Percentiles rank a stretch among this genome's conserved stretches.
phyloP scores from a whole-genome alignment of 2,329 filamentous ascomycete genomes.

The Zalaria sp. region DNA sequence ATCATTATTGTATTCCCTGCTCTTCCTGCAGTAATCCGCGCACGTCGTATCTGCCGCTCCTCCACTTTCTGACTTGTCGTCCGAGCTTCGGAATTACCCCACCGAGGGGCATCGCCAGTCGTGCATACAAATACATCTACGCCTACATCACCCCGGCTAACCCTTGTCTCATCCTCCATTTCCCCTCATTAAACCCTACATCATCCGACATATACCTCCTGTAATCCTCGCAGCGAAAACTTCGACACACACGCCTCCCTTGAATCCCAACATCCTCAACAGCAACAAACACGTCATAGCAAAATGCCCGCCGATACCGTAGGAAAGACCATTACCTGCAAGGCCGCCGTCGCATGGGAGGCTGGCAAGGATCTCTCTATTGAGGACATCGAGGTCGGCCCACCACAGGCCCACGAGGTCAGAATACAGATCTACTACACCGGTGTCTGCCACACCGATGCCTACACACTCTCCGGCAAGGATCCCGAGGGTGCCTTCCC shows the following conservation, averaged over 20 bases:
- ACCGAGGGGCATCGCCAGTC: no score
- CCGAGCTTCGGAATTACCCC: no score
- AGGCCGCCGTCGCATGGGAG: slow-evolving; percentile 90
- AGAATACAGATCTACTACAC: slow-evolving; percentile 96
- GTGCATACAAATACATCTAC: no score
- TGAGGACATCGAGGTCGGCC: slow-evolving; percentile 83
- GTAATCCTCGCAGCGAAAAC: no score
- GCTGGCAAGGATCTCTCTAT: slow-evolving; percentile 78
- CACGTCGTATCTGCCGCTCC: no score
- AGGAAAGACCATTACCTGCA: slow-evolving; percentile 79
- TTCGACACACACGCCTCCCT: not conserved
- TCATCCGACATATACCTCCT: no score
- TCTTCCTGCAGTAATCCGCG: no score
- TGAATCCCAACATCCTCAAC: not conserved
- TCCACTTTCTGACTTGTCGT: no score
- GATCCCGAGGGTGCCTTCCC: slow-evolving; percentile 93
- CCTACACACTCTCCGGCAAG: slow-evolving; percentile 90
- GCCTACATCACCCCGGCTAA: no score
- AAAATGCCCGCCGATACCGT: slow-evolving; percentile 40
- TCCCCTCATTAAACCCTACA: no score
- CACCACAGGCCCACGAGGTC: slow-evolving; percentile 85
- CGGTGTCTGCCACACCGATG: slow-evolving; percentile 98
- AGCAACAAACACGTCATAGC: slow-evolving; percentile 2
- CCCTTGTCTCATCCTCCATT: no score
- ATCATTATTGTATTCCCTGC: no score